Evolutionary conservation across 2,329 filamentous ascomycete genomes (phyloP).

Genomic region (Ceratocystis diversiconidia): DNA sequence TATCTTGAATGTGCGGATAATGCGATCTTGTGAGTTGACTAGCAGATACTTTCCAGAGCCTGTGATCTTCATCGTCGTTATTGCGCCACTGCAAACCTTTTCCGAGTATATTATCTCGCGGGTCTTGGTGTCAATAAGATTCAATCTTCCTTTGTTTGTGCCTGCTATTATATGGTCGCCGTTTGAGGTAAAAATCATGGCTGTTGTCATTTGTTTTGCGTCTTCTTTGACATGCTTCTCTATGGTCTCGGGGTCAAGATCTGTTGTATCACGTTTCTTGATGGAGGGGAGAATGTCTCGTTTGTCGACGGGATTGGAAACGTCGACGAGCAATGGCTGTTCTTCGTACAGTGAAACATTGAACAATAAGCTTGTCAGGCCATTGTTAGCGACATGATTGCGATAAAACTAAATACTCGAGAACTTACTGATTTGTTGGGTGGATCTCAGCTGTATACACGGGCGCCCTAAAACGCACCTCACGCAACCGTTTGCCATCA

Average conservation of each 20-base stretch:
- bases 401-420: not conserved
- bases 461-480: constrained; percentile 80
- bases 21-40: constrained; percentile 85
- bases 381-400: constrained; percentile 20
- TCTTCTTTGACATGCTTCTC: constrained; percentile 86
- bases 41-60: constrained; percentile 71
- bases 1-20: constrained; percentile 82
- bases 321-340: constrained; percentile 75
- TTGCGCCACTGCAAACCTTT: constrained; percentile 72
- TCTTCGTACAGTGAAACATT: constrained; percentile 90
- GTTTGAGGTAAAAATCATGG: constrained; percentile 70
- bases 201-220: constrained; percentile 87
- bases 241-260: constrained; percentile 52
- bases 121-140: constrained; percentile 76
- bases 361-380: constrained; percentile 52
- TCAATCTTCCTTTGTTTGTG: constrained; percentile 90
- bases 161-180: constrained; percentile 84
- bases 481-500: constrained; percentile 55
- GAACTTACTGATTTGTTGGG: constrained; percentile 62
- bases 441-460: constrained; percentile 95
- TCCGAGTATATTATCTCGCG: constrained; percentile 78
- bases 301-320: constrained; percentile 51
- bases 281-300: constrained; percentile 70
- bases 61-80: constrained; percentile 76
- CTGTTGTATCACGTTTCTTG: constrained; percentile 57